Evolutionary conservation across 139 green algal genomes (phyloP).

Genomic region (Spirogloea muscicola): DNA sequence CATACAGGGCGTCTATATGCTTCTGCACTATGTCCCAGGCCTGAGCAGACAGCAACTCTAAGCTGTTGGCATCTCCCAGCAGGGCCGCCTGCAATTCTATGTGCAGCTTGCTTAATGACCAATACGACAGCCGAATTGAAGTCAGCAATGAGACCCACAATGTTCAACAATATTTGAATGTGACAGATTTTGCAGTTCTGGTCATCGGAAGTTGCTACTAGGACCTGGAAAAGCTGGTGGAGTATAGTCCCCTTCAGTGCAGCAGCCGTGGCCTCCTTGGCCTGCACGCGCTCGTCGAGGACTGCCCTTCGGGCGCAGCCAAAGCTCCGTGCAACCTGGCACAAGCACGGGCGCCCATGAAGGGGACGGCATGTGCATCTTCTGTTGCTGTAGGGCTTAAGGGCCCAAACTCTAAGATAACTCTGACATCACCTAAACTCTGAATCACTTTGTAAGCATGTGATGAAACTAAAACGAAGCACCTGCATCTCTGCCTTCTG

Average conservation of each 20-base stretch:
- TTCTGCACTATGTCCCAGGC: too few species aligned
- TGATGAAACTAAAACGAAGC: too few species aligned
- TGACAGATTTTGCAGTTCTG: neutral
- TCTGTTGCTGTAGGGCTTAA: too few species aligned
- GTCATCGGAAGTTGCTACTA: neutral
- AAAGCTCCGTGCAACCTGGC: conserved; percentile 44
- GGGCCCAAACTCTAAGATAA: too few species aligned
- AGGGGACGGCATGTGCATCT: too few species aligned
- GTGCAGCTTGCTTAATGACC: neutral
- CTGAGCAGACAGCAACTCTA: neutral
- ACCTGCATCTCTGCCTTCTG: too few species aligned
- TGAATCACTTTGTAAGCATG: too few species aligned
- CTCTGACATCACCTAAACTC: too few species aligned
- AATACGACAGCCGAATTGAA: neutral
- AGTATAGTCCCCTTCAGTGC: conserved; percentile 38
- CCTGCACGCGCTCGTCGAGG: conserved; percentile 27
- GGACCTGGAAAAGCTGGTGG: conserved; percentile 48
- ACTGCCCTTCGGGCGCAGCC: conserved; percentile 26
- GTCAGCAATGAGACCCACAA: neutral
- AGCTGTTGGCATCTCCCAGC: neutral
- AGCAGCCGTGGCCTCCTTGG: conserved; percentile 6
- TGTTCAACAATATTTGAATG: conserved; percentile 2
- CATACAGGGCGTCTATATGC: too few species aligned
- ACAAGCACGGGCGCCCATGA: too few species aligned
- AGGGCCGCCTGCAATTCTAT: neutral